Evolutionary conservation across 225 moss, liverwort and hornwort species (phyloP), one percentile per base, ranked within the genome.

Genomic region (Rhytidiadelphus loreus): DNA sequence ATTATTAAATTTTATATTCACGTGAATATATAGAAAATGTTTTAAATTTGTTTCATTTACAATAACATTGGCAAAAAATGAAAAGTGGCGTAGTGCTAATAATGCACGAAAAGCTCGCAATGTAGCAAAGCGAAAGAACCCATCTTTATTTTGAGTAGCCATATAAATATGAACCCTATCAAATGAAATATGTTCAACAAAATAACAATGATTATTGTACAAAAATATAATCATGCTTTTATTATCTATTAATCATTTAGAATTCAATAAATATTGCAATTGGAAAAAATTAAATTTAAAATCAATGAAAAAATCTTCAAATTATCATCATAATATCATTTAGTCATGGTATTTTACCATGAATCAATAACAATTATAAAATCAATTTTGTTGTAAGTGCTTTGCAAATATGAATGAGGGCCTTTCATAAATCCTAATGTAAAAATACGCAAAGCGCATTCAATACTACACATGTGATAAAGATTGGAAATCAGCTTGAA

Each of bases 291-390:
- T n/a, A 8, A 8, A 4, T 62, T 30, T 7, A 7, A 16, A 11
- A 2, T 58, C 6, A 39, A 29, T 29, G 2, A 41, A 30, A 35
- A 30, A 20, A 12, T 26, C 2, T 53, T 26, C 13, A 46, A 57
- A 19, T 9, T 33, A 25, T 26, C 3, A 12, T 12, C 24, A 73
- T 1, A 48, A 48, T 13, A 37, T 48, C 3, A 35, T 24, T 37
- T 46, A 12, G 20, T 62, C 8, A 39, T 22, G 53, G 5, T 16
- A 21, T 50, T 32, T 77, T 94, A 98, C 97, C 98, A 98, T 71
- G 98, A 98, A 87, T 98, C 98, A 65, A 98, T 57, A 33, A 98
- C 87, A 87, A 98, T 95, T 33, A 98, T 10, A 35, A 96, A 84
- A 81, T 98, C 98, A 79, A 98, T 91, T 87, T 91, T 98, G 90